Evolutionary conservation across 108 stramenopile genomes (phyloP), one percentile per base, ranked within the genome.

Genomic region (Pinguiococcus pyrenoidosus): DNA sequence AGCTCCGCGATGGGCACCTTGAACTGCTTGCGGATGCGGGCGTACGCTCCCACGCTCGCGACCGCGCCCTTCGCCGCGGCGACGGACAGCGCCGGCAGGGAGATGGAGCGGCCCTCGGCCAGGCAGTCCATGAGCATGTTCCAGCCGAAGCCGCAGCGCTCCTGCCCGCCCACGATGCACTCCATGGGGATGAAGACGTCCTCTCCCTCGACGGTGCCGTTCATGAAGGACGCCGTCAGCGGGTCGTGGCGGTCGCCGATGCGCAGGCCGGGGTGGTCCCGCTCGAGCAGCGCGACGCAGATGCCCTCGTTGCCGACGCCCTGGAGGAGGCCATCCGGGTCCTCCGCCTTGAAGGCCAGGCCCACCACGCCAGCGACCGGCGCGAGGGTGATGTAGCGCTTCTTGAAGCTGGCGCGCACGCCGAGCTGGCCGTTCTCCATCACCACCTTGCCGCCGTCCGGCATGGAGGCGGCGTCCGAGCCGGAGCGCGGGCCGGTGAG

Each of bases 81-180:
- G 32, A 85, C 82, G 44, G 84, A 78, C 48, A 84, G 84, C 36
- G 93, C 93, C 32, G 93, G 93, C 41, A 96, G 73, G 54, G 81
- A 83, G 17, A 96, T 84, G 24, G 87, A 87, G 39, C 93, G 82
- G 52, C 93, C 93, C 75, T 96, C 93, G 16, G 93, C 93, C 32
- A 96, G 66, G 66, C 93, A 96, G 51, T 96, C 93, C 29, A 96
- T 90, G 63, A 96, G 88, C 93, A 96, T 92, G 66, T 96, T 83
- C 93, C 93, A 96, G 41, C 93, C 93, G 57, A 80, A 87, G 45
- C 93, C 93, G 49, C 88, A 89, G 40, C 81, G 69, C 58, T 88
- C 83, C 68, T 90, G 90, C 38, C 93, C 93, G 29, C 93, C 93
- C 22, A 96, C 68, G 67, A 96, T 89, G 54, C 69, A 76, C 37